Percentiles rank a stretch among this genome's conserved stretches.
Conservation (phyloP, 192 early-diverging fungal species). For the Irineochytrium annulatum region DNA sequence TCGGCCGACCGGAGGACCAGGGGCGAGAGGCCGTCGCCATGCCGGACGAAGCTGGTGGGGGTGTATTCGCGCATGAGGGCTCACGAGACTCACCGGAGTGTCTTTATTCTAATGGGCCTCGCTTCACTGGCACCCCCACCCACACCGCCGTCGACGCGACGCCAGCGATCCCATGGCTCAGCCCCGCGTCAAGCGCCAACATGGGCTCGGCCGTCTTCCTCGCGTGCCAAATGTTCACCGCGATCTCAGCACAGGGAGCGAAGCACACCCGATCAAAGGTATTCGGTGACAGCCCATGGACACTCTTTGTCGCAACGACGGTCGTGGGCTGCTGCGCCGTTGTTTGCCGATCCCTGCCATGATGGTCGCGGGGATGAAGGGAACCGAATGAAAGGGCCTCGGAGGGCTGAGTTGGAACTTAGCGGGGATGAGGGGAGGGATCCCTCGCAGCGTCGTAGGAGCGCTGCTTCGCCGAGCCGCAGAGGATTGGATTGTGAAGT, state of each 20-base stretch:
- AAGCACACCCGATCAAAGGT: conserved; percentile 65
- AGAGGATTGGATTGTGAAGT: too few relatives aligned
- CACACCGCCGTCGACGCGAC: conserved; percentile 57
- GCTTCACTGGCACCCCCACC: conserved; percentile 56
- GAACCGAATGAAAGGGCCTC: conserved; percentile 67
- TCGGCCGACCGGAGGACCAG: background rate
- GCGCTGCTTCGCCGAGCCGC: too few relatives aligned
- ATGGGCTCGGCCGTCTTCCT: conserved; percentile 63
- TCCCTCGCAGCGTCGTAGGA: too few relatives aligned
- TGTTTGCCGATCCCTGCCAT: conserved; percentile 68
- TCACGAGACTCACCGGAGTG: too few relatives aligned
- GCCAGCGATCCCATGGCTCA: conserved; percentile 42
- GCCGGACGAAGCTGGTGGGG: background rate
- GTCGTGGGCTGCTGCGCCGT: too few relatives aligned
- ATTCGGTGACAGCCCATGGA: conserved; percentile 63
- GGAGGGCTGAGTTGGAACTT: conserved; percentile 51
- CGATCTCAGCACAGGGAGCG: conserved; percentile 67
- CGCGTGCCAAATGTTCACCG: conserved; percentile 71
- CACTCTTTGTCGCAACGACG: conserved; percentile 65
- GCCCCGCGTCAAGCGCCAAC: conserved; percentile 27
- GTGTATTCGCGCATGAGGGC: conserved; percentile 4
- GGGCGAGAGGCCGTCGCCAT: background rate
- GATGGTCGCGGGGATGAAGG: conserved; percentile 46
- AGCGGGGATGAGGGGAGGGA: too few relatives aligned
- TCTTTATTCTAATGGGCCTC: too few relatives aligned